These are phyloP conservation scores for Aspergillus saccharolyticus DNA, from an alignment of 495 filamentous ascomycete genomes.

Conservation along the genomic window DNA sequence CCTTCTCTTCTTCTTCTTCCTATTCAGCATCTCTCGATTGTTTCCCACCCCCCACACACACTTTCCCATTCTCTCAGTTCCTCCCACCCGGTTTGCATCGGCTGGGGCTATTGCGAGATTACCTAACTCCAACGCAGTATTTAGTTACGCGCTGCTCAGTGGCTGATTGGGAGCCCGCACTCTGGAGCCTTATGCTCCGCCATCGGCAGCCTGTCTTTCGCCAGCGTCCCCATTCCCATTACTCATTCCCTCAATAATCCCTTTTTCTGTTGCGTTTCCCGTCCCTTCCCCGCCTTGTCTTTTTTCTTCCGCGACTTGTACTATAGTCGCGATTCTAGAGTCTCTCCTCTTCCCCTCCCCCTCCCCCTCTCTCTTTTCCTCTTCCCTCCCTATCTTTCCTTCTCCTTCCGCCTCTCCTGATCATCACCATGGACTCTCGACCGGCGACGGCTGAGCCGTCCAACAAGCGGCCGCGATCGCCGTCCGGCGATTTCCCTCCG, in stretches of 20 bases:
- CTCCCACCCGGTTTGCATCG: slow-evolving; percentile 14
- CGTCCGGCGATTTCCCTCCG: slow-evolving; percentile 42
- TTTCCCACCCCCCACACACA: background rate
- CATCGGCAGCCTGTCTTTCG: slow-evolving; percentile 22
- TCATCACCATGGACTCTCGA: slow-evolving; percentile 37
- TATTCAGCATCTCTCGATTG: slow-evolving; percentile 8
- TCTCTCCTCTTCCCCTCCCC: background rate
- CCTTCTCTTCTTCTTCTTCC: slow-evolving; percentile 11
- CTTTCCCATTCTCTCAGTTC: background rate
- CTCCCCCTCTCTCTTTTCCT: slow-evolving; percentile 3
- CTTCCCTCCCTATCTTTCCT: slow-evolving; percentile 1
- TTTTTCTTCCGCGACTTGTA: slow-evolving; percentile 13
- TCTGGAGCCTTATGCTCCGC: slow-evolving; percentile 23
- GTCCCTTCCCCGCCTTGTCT: slow-evolving; percentile 14
- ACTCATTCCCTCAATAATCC: slow-evolving; percentile 12
- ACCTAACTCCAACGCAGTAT: slow-evolving; percentile 15
- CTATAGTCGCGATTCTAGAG: slow-evolving; percentile 4
- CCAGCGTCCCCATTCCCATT: slow-evolving; percentile 21
- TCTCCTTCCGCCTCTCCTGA: background rate
- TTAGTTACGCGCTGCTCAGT: slow-evolving; percentile 16
- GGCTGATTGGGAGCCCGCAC: slow-evolving; percentile 21
- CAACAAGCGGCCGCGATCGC: slow-evolving; percentile 58
- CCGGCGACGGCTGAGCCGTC: slow-evolving; percentile 35
- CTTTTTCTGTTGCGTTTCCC: background rate
- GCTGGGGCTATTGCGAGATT: slow-evolving; percentile 12